These are phyloP conservation scores for Phyllosticta citriasiana DNA, from an alignment of 2,329 filamentous ascomycete species.

Conservation along the genomic window DNA sequence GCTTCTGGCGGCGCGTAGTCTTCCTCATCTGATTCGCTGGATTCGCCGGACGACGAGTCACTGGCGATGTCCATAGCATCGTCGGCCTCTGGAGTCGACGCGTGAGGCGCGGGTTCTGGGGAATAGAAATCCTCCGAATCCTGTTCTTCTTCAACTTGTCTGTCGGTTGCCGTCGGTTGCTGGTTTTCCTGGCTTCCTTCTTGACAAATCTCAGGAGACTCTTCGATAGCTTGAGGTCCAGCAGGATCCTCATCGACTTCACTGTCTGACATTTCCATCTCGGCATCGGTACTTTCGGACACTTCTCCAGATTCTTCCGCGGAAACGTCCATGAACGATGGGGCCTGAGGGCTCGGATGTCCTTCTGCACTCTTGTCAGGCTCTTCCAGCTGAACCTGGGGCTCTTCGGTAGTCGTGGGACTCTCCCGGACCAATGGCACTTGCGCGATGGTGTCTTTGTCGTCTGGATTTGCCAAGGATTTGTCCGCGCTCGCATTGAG, in stretches of 20 bases:
- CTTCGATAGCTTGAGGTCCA: not conserved
- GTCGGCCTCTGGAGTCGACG: not conserved
- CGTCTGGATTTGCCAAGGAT: not conserved
- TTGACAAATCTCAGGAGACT: not conserved
- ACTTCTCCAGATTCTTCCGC: slow-evolving; percentile 2
- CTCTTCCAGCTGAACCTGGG: not conserved
- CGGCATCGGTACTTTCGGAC: slow-evolving; percentile 9
- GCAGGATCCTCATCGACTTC: slow-evolving; percentile 1
- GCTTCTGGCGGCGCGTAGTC: slow-evolving; percentile 11
- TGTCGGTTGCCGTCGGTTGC: not conserved
- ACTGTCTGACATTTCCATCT: slow-evolving; percentile 13
- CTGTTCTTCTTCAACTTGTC: slow-evolving; percentile 11
- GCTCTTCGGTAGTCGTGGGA: not conserved
- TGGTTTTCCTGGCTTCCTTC: not conserved
- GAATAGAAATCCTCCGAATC: slow-evolving; percentile 28
- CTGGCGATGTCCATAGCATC: not conserved
- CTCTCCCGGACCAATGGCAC: not conserved
- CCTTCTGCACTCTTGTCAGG: not conserved
- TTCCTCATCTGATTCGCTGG: not conserved
- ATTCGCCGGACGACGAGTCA: not conserved
- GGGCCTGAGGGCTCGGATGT: not conserved
- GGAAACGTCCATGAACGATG: not conserved
- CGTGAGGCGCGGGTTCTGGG: slow-evolving; percentile 15
- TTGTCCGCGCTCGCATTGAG: not conserved
- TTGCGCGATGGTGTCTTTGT: not conserved